Evolutionary conservation across 768 basidiomycete genomes (phyloP), one percentile per base, ranked within the genome.

Genomic region (Chiua virens): DNA sequence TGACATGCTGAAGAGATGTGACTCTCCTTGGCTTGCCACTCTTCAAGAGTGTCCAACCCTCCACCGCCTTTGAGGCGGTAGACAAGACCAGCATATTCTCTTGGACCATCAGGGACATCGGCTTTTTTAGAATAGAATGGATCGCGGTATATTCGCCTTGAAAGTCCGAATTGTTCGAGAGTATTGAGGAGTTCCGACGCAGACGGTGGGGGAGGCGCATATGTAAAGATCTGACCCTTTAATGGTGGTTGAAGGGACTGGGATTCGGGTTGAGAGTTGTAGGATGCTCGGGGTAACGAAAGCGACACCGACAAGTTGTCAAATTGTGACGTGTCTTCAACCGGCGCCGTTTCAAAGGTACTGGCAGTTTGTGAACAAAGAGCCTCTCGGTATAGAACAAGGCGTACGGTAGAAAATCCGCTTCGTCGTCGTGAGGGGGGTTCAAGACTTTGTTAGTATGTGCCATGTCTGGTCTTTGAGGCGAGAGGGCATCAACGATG

Each of bases 81-180:
- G n/a, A 80, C 61, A 1, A 90, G 67, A 0, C 93, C 94, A 20
- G 84, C 92, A 65, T 86, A 94, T 70, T 92, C 87, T 59, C 83
- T 77, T 3, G 85, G 70, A n/a, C 72, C 69, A 28, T 77, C 76
- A 1, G 92, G 87, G 0, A 85, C 78, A 63, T 98, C 96, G 5
- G 59, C 57, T 21, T 76, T 75, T 45, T 81, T 79, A 7, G 90
- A 92, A 63, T 92, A 99, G 68, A 80, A 86, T 0, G 95, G 89
- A n/a, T 79, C 73, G 40, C 77, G 81, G 68, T 97, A 95, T 21
- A 88, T 65, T 57, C 81, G 83, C 41, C 63, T 70, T 5, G 83
- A 79, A 8, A 89, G 65, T 20, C 75, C 76, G 56, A 79, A 69
- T 0, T 65, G 60, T 28, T 77, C 74, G 14, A 85, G 49, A 41